Evolutionary conservation across 805 yeast genomes (phyloP), one percentile per base, ranked within the genome.

Genomic region (Metschnikowia gruessii): DNA sequence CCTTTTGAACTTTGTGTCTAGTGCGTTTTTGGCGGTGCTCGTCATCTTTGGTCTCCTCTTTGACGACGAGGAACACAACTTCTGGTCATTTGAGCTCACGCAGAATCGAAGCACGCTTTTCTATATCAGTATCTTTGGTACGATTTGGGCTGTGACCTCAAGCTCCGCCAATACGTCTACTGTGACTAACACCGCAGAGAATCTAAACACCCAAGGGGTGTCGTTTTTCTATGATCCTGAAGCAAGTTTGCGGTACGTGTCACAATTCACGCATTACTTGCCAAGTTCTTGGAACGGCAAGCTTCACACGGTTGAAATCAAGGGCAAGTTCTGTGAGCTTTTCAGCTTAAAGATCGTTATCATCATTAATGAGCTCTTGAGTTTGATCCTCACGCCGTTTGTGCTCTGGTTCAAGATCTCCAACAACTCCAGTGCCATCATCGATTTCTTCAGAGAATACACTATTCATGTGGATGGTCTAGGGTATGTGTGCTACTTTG

Each of bases 401-500:
- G 80, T 94, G n/a, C 68, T 94, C 16, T 90, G 96, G 86, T 82
- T 85, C 60, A 80, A 88, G 16, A 70, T 94, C 22, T 89, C 97
- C 3, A 76, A 76, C 42, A 76, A 81, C 21, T 72, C 92, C 12
- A 91, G 86, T 24, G 74, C 80, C 22, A 85, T 94, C 37, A 79
- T 94, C 28, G 98, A 94, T 60, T 94, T 94, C 60, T 88, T 92
- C 64, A 70, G 98, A 46, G 97, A 92, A 49, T 85, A 80, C 55
- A 83, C 96, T 11, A 83, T 90, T 11, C 94, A 92, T 62, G 88
- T 91, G 40, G 97, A 91, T 68, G 98, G 97, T 0, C 70, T 94
- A 34, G 99, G 99, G 0, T 85, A 91, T 59, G 96, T 94, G 32
- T 92, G 98, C 61, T 83, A 88, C 26, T 89, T 84, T 74, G 98